Evolutionary conservation across 169 alveolate genomes (phyloP), one percentile per base, ranked within the genome.

Genomic region (Eimeria falciformis): DNA sequence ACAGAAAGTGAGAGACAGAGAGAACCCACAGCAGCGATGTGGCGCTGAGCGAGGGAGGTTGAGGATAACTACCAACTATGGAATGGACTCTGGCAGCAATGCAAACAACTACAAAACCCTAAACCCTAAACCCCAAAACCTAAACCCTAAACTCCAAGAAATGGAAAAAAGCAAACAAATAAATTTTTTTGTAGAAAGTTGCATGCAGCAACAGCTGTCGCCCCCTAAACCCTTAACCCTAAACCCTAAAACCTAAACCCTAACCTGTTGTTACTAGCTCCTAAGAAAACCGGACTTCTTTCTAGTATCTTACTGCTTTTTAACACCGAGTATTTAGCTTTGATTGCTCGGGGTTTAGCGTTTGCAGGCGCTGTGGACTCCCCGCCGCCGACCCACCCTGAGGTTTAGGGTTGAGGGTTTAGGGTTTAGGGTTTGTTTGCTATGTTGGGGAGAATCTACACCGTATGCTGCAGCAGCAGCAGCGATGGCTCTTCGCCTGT

Each of bases 181-280:
- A 66, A 5, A 4, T 29, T 66, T 25, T 4, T 12, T 9, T 45
- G 29, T 4, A 66, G 29, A 25, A 14, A n/a, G 43, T 45, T 66
- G 56, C 43, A 33, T 11, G 82, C 55, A 40, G 50, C 25, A 23
- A 14, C 55, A 40, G 82, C 82, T 9, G 82, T 71, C 56, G 82
- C 12, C 82, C 40, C 58, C 82, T 37, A 56, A 50, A 50, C 82
- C 82, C 43, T 21, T 11, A 43, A 23, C 43, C 29, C 6, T 40
- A 71, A 71, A 40, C 56, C 82, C 82, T 71, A 40, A 71, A 71
- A 25, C 82, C 82, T 71, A 71, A 71, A 40, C 82, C 82, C 82
- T 71, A 37, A 37, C 29, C 58, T 29, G 23, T 25, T 5, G 14
- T 14, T 25, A 66, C 58, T 50, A 50, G 58, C 58, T 14, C 46